Conservation (phyloP, 2,329 filamentous ascomycete genomes). For the Sporothrix luriei region DNA sequence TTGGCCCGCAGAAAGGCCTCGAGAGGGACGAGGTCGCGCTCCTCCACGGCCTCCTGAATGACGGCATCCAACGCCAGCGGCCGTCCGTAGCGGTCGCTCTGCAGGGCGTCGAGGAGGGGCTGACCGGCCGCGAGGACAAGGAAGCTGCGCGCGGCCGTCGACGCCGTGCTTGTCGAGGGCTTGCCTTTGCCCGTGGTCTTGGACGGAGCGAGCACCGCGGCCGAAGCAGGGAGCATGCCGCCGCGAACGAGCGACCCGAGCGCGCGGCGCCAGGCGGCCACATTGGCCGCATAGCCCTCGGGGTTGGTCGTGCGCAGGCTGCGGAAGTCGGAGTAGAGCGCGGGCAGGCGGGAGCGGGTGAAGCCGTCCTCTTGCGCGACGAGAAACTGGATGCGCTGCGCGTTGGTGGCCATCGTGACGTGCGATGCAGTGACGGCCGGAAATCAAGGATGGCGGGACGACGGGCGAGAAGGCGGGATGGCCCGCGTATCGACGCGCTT, state of each 20-base stretch:
- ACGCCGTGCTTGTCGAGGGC: neutral
- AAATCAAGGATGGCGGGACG: neutral
- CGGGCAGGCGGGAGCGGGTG: conserved; percentile 37
- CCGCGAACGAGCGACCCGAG: conserved; percentile 41
- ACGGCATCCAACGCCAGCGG: conserved; percentile 80
- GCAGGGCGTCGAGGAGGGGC: conserved; percentile 68
- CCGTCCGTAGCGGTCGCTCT: conserved; percentile 75
- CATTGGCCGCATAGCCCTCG: conserved; percentile 41
- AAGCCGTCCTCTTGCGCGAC: conserved; percentile 35
- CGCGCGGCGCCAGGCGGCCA: conserved; percentile 44
- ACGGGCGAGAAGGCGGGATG: neutral
- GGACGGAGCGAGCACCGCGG: neutral
- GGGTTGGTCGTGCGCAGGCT: conserved; percentile 39
- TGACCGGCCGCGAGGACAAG: conserved; percentile 61
- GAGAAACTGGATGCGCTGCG: conserved; percentile 37
- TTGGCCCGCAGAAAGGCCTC: conserved; percentile 66
- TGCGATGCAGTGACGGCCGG: neutral
- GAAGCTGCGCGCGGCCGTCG: conserved; percentile 47
- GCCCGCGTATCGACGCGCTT: neutral
- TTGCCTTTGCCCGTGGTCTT: neutral
- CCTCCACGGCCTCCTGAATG: conserved; percentile 70
- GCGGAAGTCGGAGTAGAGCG: conserved; percentile 40
- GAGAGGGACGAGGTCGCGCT: conserved; percentile 69
- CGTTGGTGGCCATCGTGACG: conserved; percentile 33
- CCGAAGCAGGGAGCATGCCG: conserved; percentile 41